Evolutionary conservation across 1,284 basidiomycete species (phyloP), one percentile per base, ranked within the genome.

Genomic region (Leucoagaricus sp.): DNA sequence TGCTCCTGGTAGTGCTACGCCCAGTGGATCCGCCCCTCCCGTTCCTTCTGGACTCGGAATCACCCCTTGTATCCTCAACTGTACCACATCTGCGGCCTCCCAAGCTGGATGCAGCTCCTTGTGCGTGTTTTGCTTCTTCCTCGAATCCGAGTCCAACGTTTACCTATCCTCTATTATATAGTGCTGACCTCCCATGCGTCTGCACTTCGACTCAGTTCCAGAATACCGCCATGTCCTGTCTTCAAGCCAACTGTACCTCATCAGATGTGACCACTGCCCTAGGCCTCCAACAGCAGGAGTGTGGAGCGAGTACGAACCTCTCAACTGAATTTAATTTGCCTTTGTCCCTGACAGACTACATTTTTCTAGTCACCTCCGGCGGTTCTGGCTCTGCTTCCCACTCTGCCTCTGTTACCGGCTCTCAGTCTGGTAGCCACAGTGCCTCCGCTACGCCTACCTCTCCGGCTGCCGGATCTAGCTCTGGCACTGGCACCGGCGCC

Each of bases 161-260:
- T 44, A 44, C 13, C 15, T 12, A 48, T 29, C 10, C 19, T 8
- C 15, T 34, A 7, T 38, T 13, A 21, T 19, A 2, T 21, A 65
- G 64, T 46, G 49, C 60, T 26, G 57, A 65, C 46, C 7, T 59
- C 23, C 17, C 5, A 2, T 65, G 64, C 29, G 56, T 65, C 26
- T 65, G 64, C 58, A 44, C 46, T 2, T 59, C 52, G 28, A 33
- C 55, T 6, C 50, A 56, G 34, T 65, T 65, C 61, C 61, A 65
- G 25, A 40, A 42, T 15, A 58, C 50, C 6, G 63, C 60, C 6
- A 50, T 45, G n/a, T 15, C 26, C 15, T 65, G 64, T 40, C 34
- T 65, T n/a, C 9, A 47, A 38, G 26, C 33, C 13, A 58, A 59
- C n/a, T 65, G 64, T 45, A 59, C 61, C 2, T 5, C 53, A 5